These are phyloP conservation scores for Epichloe gansuensis DNA, from an alignment of 2,329 filamentous ascomycete genomes.

Conservation along the genomic window DNA sequence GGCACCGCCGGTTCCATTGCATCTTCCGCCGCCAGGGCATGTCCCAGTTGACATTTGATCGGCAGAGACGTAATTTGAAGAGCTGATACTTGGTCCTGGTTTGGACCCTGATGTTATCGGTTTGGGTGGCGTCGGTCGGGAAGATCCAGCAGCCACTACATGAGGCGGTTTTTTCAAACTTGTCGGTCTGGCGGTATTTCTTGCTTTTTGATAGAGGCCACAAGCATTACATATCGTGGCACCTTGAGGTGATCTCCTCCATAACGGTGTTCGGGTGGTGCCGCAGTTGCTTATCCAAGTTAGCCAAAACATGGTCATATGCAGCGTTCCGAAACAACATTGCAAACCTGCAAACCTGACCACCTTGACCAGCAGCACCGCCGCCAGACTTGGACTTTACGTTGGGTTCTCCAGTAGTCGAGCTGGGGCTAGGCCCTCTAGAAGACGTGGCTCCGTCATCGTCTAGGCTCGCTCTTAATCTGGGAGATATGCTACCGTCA, in stretches of 20 bases:
- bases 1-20: conserved; percentile 91
- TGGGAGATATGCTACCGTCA: conserved; percentile 15
- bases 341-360: conserved; percentile 60
- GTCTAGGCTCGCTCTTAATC: conserved; percentile 14
- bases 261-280: conserved; percentile 85
- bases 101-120: conserved; percentile 25
- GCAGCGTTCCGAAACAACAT: too few relatives aligned
- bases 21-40: conserved; percentile 86
- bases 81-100: conserved; percentile 26
- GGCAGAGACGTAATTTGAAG: conserved; percentile 62
- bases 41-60: conserved; percentile 70
- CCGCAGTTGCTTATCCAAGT: conserved; percentile 71
- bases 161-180: conserved; percentile 69
- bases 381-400: conserved; percentile 8
- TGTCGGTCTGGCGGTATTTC: conserved; percentile 81
- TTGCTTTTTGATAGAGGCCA: conserved; percentile 84
- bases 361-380: conserved; percentile 28
- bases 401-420: conserved; percentile 8
- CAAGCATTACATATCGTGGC: conserved; percentile 97
- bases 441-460: conserved; percentile 12
- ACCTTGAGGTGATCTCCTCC: conserved; percentile 84
- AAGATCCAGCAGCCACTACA: conserved; percentile 28
- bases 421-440: conserved; percentile 18
- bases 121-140: conserved; percentile 30
- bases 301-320: neutral